Conservation (phyloP, 352 stramenopile species). For the Lagenidium sp. region DNA sequence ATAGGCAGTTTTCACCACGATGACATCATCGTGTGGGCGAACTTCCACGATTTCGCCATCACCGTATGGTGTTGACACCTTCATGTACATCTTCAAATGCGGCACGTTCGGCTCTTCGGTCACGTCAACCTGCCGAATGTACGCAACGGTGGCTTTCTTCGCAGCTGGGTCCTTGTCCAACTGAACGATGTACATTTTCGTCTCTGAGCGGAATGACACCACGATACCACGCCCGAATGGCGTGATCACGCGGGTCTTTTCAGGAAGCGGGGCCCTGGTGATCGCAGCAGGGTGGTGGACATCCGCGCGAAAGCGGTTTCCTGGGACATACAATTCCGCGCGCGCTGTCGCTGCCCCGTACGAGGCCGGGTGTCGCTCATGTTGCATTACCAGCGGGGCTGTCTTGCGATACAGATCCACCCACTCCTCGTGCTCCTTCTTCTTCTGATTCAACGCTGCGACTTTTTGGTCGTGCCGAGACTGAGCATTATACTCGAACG, state of each 20-base stretch:
- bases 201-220: constrained; percentile 56
- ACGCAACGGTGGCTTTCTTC: constrained; percentile 58
- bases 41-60: constrained; percentile 55
- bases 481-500: constrained; percentile 46
- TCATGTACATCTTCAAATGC: constrained; percentile 69
- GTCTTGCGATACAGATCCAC: constrained; percentile 54
- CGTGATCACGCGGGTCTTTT: constrained; percentile 69
- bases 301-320: constrained; percentile 54
- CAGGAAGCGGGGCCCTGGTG: constrained; percentile 42
- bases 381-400: constrained; percentile 33
- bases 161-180: constrained; percentile 45
- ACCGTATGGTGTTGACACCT: constrained; percentile 69
- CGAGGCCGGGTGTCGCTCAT: constrained; percentile 48
- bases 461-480: constrained; percentile 32
- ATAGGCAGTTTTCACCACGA: constrained; percentile 58
- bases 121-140: constrained; percentile 55
- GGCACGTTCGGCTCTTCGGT: constrained; percentile 58
- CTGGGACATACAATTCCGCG: constrained; percentile 65
- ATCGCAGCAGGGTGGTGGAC: constrained; percentile 62
- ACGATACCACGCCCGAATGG: constrained; percentile 66
- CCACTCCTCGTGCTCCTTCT: constrained; percentile 57
- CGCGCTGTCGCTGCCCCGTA: constrained; percentile 41
- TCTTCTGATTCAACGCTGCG: constrained; percentile 30
- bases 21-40: constrained; percentile 47
- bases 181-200: constrained; percentile 79